These are phyloP conservation scores for Aphanomyces invadans DNA, from an alignment of 352 stramenopile species.

Conservation along the genomic window DNA sequence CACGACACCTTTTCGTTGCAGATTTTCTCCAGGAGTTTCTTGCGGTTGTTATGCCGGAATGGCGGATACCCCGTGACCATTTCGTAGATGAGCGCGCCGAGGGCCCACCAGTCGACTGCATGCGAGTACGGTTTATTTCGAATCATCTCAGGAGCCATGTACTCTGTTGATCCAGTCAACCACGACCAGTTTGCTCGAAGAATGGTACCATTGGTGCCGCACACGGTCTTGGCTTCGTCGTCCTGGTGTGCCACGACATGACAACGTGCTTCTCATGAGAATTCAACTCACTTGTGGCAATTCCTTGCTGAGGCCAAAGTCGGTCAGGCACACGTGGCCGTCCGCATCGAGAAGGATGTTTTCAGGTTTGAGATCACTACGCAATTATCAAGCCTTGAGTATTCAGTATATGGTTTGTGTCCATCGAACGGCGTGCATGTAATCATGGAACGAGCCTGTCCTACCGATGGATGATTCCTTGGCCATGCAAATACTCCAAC, in stretches of 20 bases:
- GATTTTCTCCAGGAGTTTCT: constrained; percentile 85
- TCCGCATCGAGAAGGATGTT: constrained; percentile 74
- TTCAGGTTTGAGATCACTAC: constrained; percentile 74
- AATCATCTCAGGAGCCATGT: constrained; percentile 85
- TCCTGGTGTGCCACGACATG: constrained; percentile 34
- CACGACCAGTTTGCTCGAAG: too few relatives aligned
- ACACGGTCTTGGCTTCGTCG: constrained; percentile 74
- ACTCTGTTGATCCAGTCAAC: too few relatives aligned
- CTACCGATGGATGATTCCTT: constrained; percentile 72
- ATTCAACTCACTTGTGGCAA: constrained; percentile 42
- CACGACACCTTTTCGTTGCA: constrained; percentile 81
- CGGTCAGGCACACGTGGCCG: constrained; percentile 76
- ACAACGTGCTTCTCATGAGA: constrained; percentile 6
- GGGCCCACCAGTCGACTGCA: constrained; percentile 81
- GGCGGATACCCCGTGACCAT: constrained; percentile 81
- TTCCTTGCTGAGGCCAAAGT: constrained; percentile 81
- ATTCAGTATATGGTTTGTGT: too few relatives aligned
- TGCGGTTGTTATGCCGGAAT: constrained; percentile 74
- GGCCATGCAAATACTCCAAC: constrained; percentile 64
- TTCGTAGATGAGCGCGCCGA: constrained; percentile 77
- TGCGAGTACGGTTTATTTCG: constrained; percentile 75
- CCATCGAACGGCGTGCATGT: too few relatives aligned
- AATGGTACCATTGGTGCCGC: constrained; percentile 57
- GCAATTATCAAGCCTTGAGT: constrained; percentile 17
- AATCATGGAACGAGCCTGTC: not conserved